Base-by-base conservation (phyloP, 352 stramenopile species). In the Phytopythium boreale region DNA sequence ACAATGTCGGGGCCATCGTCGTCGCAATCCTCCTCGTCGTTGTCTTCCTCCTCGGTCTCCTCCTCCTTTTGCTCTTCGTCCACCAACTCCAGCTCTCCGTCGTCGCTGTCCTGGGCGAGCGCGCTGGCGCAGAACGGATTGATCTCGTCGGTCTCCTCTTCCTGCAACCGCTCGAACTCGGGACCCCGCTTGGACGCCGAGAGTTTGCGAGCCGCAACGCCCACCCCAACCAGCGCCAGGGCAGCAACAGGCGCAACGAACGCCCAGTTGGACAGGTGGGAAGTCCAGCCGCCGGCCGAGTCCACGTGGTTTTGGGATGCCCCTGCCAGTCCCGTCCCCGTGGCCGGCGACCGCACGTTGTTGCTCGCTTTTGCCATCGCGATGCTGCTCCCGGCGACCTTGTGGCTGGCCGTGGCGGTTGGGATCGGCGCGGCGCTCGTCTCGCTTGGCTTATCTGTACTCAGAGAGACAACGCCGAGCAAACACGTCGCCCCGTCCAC, bases 101-200 rank as follows among this genome's bases (percentile, higher is more conserved):
- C 61, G 20, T 78, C 68, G 1, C 67, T 29, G 22, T 84, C 68
- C 4, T 77, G 67, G 20, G 64, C 74, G 27, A 51, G 43, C 0
- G 63, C 27, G 22, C 67, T 70, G 0, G 61, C 64, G 57, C 84
- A 92, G 64, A 93, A 93, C 24, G 81, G 82, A 62, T 93, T 93
- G 67, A 93, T 88, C 63, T 92, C 74, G n/a, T 90, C 80, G n/a
- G 44, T 74, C 14, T 37, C 64, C 0, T 65, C 59, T 51, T 77
- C 74, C 11, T 81, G 60, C 19, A 90, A 50, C 7, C 62, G 67
- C 55, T 88, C 51, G 51, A 89, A 87, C 31, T 74, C 56, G 22
- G 36, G 66, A 2, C n/a, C 34, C 49, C 47, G 39, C 7, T 39
- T 49, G 1, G 17, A 58, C n/a, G 34, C 44, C 50, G 61, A 44